phyloP scores from a whole-genome alignment of 345 rosid genomes.

The Gossypium australe region DNA sequence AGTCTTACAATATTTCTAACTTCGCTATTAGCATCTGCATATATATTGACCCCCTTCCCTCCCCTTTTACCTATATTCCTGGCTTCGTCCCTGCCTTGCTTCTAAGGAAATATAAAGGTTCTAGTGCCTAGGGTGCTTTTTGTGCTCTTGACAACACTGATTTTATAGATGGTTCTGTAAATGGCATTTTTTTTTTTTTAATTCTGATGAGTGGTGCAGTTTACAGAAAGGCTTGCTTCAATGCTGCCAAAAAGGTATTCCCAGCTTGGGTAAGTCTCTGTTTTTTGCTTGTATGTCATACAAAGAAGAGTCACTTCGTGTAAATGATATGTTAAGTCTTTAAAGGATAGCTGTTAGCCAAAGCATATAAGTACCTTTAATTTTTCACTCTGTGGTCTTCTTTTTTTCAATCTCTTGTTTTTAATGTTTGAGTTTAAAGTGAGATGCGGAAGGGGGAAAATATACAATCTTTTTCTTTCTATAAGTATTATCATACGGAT shows the following conservation, averaged over 20 bases:
- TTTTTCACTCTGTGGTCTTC: background rate
- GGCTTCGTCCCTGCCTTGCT: background rate
- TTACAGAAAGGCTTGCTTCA: conserved; percentile 82
- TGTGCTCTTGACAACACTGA: background rate
- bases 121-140: background rate
- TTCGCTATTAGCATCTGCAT: too few relatives aligned
- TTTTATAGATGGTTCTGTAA: conserved; percentile 7
- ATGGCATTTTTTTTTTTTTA: conserved; percentile 9
- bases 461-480: background rate
- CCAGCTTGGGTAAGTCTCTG: conserved; percentile 73
- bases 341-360: background rate
- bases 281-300: conserved; percentile 8
- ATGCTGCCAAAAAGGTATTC: conserved; percentile 84
- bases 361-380: background rate
- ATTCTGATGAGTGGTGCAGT: conserved; percentile 52
- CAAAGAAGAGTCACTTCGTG: background rate
- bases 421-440: conserved; percentile 7
- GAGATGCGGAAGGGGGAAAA: background rate
- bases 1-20: too few relatives aligned
- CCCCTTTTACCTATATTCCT: too few relatives aligned
- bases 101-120: background rate
- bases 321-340: background rate
- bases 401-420: conserved; percentile 7
- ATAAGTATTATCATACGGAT: background rate
- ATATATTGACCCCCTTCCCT: too few relatives aligned